These are phyloP conservation scores for Thermomucor indicae-seudaticae DNA, from an alignment of 371 early-diverging fungal species.

Conservation along the genomic window DNA sequence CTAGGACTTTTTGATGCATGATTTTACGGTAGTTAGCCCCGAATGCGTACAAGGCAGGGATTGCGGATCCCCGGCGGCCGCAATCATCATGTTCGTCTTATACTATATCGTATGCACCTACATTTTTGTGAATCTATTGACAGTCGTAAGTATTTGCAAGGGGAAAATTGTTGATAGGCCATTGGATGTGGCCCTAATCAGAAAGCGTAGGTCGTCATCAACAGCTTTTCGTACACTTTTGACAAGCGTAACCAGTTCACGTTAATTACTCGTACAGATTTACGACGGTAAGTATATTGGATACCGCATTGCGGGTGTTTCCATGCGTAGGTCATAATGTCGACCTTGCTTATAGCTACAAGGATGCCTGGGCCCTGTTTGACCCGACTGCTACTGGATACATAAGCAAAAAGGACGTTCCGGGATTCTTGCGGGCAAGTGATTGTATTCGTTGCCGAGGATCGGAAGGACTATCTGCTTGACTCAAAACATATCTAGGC, in stretches of 20 bases:
- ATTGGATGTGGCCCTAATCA: too few relatives aligned
- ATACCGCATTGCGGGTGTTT: too few relatives aligned
- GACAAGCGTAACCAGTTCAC: conserved; percentile 46
- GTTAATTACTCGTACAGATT: conserved; percentile 45
- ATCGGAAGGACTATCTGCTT: background rate
- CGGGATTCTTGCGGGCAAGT: conserved; percentile 36
- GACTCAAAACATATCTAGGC: conserved; percentile 7
- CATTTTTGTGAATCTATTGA: conserved; percentile 51
- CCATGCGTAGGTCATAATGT: background rate
- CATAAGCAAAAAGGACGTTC: conserved; percentile 32
- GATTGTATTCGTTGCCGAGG: background rate
- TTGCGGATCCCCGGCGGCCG: conserved; percentile 42
- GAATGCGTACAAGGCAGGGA: conserved; percentile 39
- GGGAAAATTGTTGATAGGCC: background rate
- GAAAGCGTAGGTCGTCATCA: conserved; percentile 37
- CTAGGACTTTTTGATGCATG: conserved; percentile 52
- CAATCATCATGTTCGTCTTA: conserved; percentile 34
- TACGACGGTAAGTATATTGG: conserved; percentile 25
- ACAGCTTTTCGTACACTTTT: conserved; percentile 53
- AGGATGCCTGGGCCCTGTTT: conserved; percentile 40
- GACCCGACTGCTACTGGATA: conserved; percentile 52
- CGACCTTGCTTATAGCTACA: conserved; percentile 26
- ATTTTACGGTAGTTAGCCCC: conserved; percentile 36
- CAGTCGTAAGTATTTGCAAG: conserved; percentile 30
- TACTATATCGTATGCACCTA: conserved; percentile 54